Evolutionary conservation across 2,329 filamentous ascomycete species (phyloP).

Genomic region (Aspergillus piperis): DNA sequence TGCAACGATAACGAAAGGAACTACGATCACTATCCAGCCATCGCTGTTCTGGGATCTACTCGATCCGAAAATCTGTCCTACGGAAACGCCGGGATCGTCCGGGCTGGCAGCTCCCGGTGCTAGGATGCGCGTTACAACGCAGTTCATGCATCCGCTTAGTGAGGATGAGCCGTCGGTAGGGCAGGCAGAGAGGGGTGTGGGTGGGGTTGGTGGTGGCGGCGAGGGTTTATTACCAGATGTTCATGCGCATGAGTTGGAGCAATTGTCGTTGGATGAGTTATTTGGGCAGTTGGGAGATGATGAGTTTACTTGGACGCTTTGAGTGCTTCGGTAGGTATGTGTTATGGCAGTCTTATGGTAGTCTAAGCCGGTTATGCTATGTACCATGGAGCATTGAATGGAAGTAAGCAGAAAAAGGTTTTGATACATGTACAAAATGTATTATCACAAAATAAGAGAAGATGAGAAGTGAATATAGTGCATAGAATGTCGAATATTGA

Average conservation of each 20-base stretch:
- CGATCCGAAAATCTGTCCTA: background rate
- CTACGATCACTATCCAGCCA: conserved; percentile 3
- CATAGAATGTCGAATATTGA: background rate
- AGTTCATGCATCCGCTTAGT: background rate
- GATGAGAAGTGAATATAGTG: background rate
- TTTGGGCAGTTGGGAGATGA: background rate
- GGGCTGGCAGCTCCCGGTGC: background rate
- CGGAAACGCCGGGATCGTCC: background rate
- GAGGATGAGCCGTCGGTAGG: background rate
- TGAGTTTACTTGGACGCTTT: background rate
- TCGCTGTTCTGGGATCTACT: conserved; percentile 8
- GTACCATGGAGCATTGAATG: background rate
- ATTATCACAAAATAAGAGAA: background rate
- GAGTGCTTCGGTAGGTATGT: no score
- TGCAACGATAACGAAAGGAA: background rate
- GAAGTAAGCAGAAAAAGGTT: background rate
- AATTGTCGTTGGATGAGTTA: background rate
- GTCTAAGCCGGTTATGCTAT: background rate
- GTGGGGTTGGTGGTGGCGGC: no score
- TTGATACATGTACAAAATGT: background rate
- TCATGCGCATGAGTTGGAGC: background rate
- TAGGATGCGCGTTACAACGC: background rate
- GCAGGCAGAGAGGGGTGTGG: no score
- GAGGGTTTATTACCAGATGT: no score
- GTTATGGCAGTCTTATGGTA: no score